Conservation (phyloP, 108 stramenopile genomes). For the Nannochloropsis salina region DNA sequence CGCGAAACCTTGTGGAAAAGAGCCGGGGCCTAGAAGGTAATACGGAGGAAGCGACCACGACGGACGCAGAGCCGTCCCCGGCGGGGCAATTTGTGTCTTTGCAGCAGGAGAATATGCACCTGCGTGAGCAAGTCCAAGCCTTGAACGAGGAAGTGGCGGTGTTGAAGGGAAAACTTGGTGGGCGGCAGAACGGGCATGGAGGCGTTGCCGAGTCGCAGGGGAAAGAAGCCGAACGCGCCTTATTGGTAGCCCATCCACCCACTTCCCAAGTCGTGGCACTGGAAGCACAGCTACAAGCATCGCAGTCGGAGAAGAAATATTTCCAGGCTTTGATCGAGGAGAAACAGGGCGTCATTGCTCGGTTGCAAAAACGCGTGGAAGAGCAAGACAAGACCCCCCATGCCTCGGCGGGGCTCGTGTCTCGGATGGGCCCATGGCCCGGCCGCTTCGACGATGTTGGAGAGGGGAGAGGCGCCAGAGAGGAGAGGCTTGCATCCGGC, state of each 20-base stretch:
- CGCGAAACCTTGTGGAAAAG: too few species aligned
- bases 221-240: neutral
- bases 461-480: too few species aligned
- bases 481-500: too few species aligned
- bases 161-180: neutral
- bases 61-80: neutral
- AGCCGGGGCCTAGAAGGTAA: too few species aligned
- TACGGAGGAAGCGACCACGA: too few species aligned
- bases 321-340: neutral
- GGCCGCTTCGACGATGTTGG: too few species aligned
- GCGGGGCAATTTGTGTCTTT: too few species aligned
- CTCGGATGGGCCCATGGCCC: too few species aligned
- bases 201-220: neutral
- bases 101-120: neutral
- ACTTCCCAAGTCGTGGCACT: neutral
- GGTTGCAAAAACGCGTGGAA: neutral
- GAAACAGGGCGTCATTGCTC: neutral
- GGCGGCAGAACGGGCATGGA: neutral
- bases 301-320: neutral
- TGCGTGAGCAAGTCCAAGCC: slow-evolving; percentile 9
- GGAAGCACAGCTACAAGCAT: neutral
- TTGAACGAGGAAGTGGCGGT: neutral
- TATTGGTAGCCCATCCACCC: neutral
- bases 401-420: too few species aligned
- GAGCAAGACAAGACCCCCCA: neutral